phyloP scores from a whole-genome alignment of 2,329 filamentous ascomycete species.

The Xylaria sp. region DNA sequence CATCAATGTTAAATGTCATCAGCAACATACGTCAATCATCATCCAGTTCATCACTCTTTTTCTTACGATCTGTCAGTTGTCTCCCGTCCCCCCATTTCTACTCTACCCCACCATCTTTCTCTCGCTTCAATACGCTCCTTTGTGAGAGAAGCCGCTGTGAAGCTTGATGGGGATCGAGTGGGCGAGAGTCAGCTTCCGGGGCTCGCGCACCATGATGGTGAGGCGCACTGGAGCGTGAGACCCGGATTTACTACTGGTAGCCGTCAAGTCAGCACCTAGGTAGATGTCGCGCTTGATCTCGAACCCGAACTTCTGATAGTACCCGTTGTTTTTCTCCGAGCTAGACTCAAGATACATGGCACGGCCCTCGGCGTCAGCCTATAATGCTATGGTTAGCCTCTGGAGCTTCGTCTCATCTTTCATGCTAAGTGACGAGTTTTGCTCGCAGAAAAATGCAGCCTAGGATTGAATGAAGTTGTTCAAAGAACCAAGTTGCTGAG shows the following conservation, averaged over 20 bases:
- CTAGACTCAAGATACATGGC: conserved; percentile 84
- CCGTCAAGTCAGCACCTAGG: conserved; percentile 53
- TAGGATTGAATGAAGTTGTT: neutral
- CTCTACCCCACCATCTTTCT: conserved; percentile 28
- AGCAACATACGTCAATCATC: conserved; percentile 26
- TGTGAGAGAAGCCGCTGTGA: conserved; percentile 45
- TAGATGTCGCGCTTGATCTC: conserved; percentile 71
- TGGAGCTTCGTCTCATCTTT: neutral
- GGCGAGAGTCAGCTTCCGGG: conserved; percentile 54
- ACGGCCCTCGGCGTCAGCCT: conserved; percentile 75
- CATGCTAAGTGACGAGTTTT: neutral
- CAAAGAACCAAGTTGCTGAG: neutral
- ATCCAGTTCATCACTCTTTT: conserved; percentile 5
- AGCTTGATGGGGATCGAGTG: conserved; percentile 53
- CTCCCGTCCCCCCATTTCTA: conserved; percentile 3
- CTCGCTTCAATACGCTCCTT: conserved; percentile 22
- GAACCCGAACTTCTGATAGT: conserved; percentile 83
- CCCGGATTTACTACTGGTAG: conserved; percentile 22
- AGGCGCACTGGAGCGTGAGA: conserved; percentile 66
- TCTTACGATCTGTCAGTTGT: neutral
- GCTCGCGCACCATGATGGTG: conserved; percentile 86
- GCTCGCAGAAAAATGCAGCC: neutral
- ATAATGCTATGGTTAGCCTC: conserved; percentile 18
- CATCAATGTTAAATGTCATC: conserved; percentile 36
- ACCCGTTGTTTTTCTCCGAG: conserved; percentile 72